Percentiles rank a stretch among this genome's conserved stretches.
Conservation (phyloP, 352 stramenopile species). For the Phytophthora multivora region DNA sequence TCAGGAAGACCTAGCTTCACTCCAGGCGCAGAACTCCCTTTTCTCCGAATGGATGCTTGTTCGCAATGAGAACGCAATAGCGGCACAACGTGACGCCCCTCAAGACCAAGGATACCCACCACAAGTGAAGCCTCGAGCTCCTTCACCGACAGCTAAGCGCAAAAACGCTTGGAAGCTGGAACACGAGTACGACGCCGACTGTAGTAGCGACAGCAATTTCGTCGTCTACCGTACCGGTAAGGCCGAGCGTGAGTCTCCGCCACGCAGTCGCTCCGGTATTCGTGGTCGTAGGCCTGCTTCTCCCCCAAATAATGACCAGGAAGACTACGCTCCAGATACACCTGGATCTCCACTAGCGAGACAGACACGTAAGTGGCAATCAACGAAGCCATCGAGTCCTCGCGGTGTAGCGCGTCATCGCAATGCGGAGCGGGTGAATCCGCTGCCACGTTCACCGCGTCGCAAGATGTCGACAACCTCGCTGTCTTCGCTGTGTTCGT, state of each 20-base stretch:
- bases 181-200: conserved; percentile 15
- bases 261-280: neutral
- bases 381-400: conserved; percentile 6
- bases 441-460: conserved; percentile 9
- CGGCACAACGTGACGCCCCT: conserved; percentile 27
- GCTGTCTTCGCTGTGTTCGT: conserved; percentile 36
- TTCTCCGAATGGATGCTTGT: conserved; percentile 86
- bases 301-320: conserved; percentile 9
- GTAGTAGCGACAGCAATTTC: conserved; percentile 19
- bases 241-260: conserved; percentile 2
- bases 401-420: conserved; percentile 7
- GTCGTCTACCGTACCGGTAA: neutral
- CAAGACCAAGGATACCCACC: conserved; percentile 5
- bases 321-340: conserved; percentile 4
- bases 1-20: conserved; percentile 57
- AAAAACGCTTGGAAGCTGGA: conserved; percentile 21
- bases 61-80: conserved; percentile 59
- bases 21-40: conserved; percentile 68
- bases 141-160: conserved; percentile 1
- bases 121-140: conserved; percentile 6
- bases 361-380: conserved; percentile 1
- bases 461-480: conserved; percentile 45
- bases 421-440: conserved; percentile 6
- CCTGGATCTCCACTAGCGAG: conserved; percentile 10
- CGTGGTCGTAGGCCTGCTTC: conserved; percentile 6